Evolutionary conservation across 1,284 basidiomycete species (phyloP), one percentile per base, ranked within the genome.

Genomic region (Pseudozyma hubeiensis): DNA sequence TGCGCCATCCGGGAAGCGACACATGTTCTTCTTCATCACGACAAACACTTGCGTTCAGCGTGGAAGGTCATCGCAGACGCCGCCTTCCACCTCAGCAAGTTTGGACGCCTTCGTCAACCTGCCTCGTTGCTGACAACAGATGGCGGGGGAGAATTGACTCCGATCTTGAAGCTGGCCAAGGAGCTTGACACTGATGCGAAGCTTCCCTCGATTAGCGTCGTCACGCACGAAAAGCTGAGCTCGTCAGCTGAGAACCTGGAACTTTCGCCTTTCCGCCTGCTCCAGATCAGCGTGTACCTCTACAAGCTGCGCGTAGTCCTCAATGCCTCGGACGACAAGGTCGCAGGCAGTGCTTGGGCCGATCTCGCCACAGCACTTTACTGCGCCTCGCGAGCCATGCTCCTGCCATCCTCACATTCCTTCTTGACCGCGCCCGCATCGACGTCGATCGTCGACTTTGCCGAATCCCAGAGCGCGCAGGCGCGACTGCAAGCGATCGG

Each of bases 21-120:
- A n/a, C 81, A 86, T 39, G 87, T 91, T 2, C 56, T 75, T 16
- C 85, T 93, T 53, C 84, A 87, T 34, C 85, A 86, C 10, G 89
- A 88, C 29, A 17, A 53, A 33, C 63, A 64, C 31, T 51, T 80
- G 19, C 64, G 75, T 19, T 73, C 77, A 24, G 90, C 89, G 0
- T 98, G 96, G 95, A 99, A 98, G 85, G 87, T 90, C 4, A 87
- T 91, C 10, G 92, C 89, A 0, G 96, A 99, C 84, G 90, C 91
- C 0, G 85, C 92, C 3, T 90, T 90, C 33, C 76, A 79, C 13
- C 79, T 86, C 17, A 62, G 59, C 55, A 67, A 64, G 47, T 63
- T 81, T 17, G 67, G 68, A 5, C 60, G 55, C 4, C 45, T 67
- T 9, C 49, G 45, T 14, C 43, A 54, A 10, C 34, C 53, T 29